Conservation (phyloP, 768 basidiomycete genomes). For the Calocybe cyanea region DNA sequence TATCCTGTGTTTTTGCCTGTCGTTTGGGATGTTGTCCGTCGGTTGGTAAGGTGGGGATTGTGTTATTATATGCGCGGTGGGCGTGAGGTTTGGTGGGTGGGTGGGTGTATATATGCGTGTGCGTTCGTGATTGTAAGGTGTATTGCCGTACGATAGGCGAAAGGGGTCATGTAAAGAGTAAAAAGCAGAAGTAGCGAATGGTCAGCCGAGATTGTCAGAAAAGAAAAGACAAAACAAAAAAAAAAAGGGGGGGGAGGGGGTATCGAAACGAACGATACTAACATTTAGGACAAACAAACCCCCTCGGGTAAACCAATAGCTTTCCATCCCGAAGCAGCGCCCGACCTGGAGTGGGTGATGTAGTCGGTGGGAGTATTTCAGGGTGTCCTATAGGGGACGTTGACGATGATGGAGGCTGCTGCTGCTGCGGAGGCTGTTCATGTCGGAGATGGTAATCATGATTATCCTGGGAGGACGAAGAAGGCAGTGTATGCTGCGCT, state of each 20-base stretch:
- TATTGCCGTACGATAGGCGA: too few species aligned
- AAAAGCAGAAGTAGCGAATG: too few species aligned
- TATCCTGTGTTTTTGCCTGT: conserved; percentile 74
- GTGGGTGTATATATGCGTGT: conserved; percentile 17
- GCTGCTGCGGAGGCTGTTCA: not conserved
- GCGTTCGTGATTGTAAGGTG: too few species aligned
- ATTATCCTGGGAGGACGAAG: too few species aligned
- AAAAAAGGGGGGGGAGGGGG: too few species aligned
- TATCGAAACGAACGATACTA: too few species aligned
- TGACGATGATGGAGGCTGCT: not conserved
- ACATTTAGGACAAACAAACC: conserved; percentile 68
- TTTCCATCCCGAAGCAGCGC: conserved; percentile 60
- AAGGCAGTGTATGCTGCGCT: too few species aligned
- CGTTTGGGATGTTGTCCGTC: not conserved
- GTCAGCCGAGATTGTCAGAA: too few species aligned
- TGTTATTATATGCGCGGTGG: not conserved
- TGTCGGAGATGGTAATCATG: not conserved
- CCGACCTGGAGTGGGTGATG: conserved; percentile 58
- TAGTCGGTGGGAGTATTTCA: conserved; percentile 45
- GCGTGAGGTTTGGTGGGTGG: not conserved
- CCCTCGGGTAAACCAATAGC: conserved; percentile 67
- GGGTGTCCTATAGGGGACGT: too few species aligned
- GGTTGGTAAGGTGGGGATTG: not conserved
- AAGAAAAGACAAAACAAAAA: too few species aligned
- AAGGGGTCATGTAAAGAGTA: too few species aligned